Evolutionary conservation across 108 stramenopile species (phyloP).

Genomic region (Cyclotella distinguenda): DNA sequence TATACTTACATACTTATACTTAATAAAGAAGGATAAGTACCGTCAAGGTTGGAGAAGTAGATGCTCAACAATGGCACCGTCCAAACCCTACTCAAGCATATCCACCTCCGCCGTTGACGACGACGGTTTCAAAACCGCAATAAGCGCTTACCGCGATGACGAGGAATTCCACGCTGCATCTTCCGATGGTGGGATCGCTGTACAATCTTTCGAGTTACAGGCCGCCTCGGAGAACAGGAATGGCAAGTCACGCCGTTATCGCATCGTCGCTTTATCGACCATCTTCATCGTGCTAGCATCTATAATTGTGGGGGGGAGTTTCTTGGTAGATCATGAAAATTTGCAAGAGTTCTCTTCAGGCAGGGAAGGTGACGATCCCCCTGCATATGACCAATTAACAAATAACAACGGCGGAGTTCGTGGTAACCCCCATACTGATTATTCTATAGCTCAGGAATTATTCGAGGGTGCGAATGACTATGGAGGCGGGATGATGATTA

Average conservation of each 20-base stretch:
- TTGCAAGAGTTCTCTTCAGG: neutral
- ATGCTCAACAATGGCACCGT: neutral
- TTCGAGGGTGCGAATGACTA: constrained; percentile 6
- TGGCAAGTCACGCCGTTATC: neutral
- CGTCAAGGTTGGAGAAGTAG: no score
- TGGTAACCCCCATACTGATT: neutral
- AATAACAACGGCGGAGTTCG: neutral
- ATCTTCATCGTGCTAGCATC: neutral
- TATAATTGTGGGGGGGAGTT: neutral
- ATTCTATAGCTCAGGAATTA: constrained; percentile 1
- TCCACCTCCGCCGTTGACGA: neutral
- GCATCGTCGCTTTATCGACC: neutral
- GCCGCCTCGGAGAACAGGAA: neutral
- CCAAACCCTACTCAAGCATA: neutral
- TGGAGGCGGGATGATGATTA: constrained; percentile 5
- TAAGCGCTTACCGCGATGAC: neutral
- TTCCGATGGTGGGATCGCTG: constrained; percentile 8
- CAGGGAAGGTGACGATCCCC: neutral
- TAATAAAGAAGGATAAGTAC: no score
- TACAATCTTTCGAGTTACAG: neutral
- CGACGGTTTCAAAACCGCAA: neutral
- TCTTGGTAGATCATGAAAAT: neutral
- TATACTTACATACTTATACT: no score
- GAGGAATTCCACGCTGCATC: constrained; percentile 16
- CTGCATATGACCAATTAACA: neutral